Base-by-base conservation (phyloP, 768 basidiomycete genomes). In the Panaeolus papilionaceus region DNA sequence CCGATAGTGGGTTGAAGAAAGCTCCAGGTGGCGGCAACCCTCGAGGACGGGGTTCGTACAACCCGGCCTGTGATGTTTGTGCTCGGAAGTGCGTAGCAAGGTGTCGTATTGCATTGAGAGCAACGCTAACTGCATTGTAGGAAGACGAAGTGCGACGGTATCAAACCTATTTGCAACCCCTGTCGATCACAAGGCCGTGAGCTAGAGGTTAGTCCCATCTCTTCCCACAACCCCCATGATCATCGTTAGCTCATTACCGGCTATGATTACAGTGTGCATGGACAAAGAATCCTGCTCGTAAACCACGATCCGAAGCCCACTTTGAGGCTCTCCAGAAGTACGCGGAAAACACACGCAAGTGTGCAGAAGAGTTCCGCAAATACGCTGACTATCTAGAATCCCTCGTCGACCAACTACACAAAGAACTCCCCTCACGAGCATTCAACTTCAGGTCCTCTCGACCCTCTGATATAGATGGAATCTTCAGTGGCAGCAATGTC, bases 91-190 rank as follows among this genome's bases (percentile, higher is more conserved):
- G 80, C 38, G 54, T 62, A 8, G 40, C 20, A 23, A 66, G 28
- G 33, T 61, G 38, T 38, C 63, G 9, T 67, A 45, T 73, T 67
- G 65, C 63, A 65, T 71, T 68, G 64, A 66, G 63, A 28, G 7
- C 37, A 42, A 39, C 39, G 49, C 28, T 66, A 67, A 44, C 38
- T 63, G 54, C 11, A 63, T 66, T 47, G 37, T 70, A 84, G 84
- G 72, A 84, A 84, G 70, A 81, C 78, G 12, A 84, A 81, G 71
- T 86, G 85, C 73, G 82, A 83, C 69, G 85, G 83, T 37, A 70
- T 71, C 49, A 81, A 80, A 69, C 85, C 85, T 44, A 72, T 79
- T 38, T 86, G 85, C 69, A 74, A 76, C 61, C 77, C 81, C 20
- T 85, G 85, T 71, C 70, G 74, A 38, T 65, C 66, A 16, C 76